A percentile compares a stretch with the other conserved stretches of the same genome.
Evolutionary conservation across 352 stramenopile species (phyloP).

Genomic region (Pythium utonaiense): DNA sequence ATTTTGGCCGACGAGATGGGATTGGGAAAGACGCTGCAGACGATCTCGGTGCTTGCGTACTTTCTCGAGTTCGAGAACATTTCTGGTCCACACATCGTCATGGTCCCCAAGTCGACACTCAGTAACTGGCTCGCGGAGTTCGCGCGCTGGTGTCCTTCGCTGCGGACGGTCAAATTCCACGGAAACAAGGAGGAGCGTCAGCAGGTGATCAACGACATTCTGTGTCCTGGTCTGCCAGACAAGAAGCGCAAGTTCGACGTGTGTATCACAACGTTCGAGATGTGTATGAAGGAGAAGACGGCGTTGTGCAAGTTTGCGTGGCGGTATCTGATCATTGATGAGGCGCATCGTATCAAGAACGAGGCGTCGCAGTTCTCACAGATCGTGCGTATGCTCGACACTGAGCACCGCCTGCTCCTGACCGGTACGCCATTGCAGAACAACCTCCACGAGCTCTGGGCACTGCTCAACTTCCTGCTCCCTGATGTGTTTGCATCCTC

Average conservation of each 20-base stretch:
- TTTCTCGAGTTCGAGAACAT: constrained; percentile 84
- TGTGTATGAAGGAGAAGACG: constrained; percentile 88
- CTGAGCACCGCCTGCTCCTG: constrained; percentile 86
- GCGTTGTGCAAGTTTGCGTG: constrained; percentile 90
- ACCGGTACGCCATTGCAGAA: constrained; percentile 95
- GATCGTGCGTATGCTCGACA: constrained; percentile 77
- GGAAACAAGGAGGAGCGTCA: constrained; percentile 87
- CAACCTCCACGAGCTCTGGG: constrained; percentile 94
- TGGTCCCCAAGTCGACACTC: constrained; percentile 93
- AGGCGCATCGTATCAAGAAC: constrained; percentile 89
- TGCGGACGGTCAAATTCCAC: constrained; percentile 93
- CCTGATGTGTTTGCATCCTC: constrained; percentile 91
- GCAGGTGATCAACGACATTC: constrained; percentile 84
- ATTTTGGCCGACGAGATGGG: constrained; percentile 98
- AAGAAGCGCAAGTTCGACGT: constrained; percentile 95
- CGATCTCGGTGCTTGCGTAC: constrained; percentile 85
- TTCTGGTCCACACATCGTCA: constrained; percentile 89
- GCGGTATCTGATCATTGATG: constrained; percentile 87
- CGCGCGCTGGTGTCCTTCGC: constrained; percentile 86
- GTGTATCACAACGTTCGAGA: constrained; percentile 97
- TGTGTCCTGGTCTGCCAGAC: constrained; percentile 83
- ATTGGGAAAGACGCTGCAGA: constrained; percentile 97
- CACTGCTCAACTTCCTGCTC: constrained; percentile 93
- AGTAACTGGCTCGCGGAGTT: constrained; percentile 95
- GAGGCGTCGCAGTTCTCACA: constrained; percentile 87